Base-by-base conservation (phyloP, 495 filamentous ascomycete species). In the Xylaria venustula region DNA sequence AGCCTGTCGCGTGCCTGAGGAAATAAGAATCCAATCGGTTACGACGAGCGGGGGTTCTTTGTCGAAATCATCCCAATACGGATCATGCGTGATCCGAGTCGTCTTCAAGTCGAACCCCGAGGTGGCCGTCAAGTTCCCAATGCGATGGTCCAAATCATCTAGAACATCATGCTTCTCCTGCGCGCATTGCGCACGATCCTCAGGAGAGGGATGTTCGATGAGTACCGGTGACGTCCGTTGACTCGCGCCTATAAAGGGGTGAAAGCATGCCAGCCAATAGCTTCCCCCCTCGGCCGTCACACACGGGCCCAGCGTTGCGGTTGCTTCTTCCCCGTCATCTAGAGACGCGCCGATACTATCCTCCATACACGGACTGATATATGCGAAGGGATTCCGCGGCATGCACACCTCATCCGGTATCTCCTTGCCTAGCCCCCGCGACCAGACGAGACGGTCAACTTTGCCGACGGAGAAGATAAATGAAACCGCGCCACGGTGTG, bases 51-150 rank as follows among this genome's bases (percentile, higher is more conserved):
- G 67, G 22, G 60, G 57, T 36, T 72, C 70, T 42, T 64, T 70
- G 32, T 64, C 65, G 3, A 23, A 62, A 15, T 72, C 70, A 22
- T 72, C 67, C 70, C 70, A 72, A 51, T 72, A 72, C 4, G 67
- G 64, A 47, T 72, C 65, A 36, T 72, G 70, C 8, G 67, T 68
- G 36, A 72, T 58, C 28, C 70, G 67, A 15, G 70, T 72, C 1
- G 70, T 72, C 32, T 68, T 60, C 12, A 72, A 47, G 28, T 72
- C 60, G 25, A 68, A 66, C 36, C 70, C 70, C 14, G 70, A 72
- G 20, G 65, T 67, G 1, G 70, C 67, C 22, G 65, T 67, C 22
- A 72, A 51, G 23, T 61, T 46, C 11, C 70, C 67, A 40, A 72
- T 22, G 9, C 30, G 41, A 30, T 68, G 66, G 20, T 60, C 41